Base-by-base conservation (phyloP, 495 filamentous ascomycete genomes). In the Xylaria nigripes region DNA sequence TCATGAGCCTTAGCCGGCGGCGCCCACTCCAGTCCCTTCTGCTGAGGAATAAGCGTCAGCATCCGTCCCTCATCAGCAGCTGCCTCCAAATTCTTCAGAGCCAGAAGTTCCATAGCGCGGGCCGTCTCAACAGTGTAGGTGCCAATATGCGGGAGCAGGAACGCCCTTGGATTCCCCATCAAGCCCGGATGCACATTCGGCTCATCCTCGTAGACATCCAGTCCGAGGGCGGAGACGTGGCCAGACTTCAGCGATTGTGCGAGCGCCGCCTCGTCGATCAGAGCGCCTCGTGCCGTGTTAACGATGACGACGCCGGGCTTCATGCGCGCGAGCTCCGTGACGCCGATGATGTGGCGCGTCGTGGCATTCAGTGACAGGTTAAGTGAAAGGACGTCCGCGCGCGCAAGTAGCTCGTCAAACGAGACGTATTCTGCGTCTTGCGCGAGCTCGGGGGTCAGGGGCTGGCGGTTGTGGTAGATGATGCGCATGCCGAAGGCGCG, bases 141-240 rank as follows among this genome's bases (percentile, higher is more conserved):
- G 6, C 88, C 89, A 71, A 93, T 86, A 67, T 94, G 89, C 23
- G 89, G 89, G 45, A 90, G 65, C 46, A 94, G 65, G 71, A 92
- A 81, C 25, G 87, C 85, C 27, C 79, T 73, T 3, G 82, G 79
- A 62, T 86, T 88, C 51, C 74, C 76, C 34, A 92, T 68, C 36
- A 94, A 70, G 1, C 85, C 86, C 1, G 79, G 72, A 61, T 92
- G 85, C 32, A 93, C 73, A 29, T 79, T 68, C 0, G 87, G 87
- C 69, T 91, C 87, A 23, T 88, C 74, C 70, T 91, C 87, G 58
- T 79, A 91, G n/a, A 91, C 87, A 62, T 91, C 87, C 29, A 91
- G 72, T n/a, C 87, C 87, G 51, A 78, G 73, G 51, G 76, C 76
- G 44, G 72, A 73, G 51, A 89, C 86, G 68, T 85, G 82, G 9